These are phyloP conservation scores for Fereydounia khargensis DNA, from an alignment of 1,284 basidiomycete genomes.

Conservation along the genomic window DNA sequence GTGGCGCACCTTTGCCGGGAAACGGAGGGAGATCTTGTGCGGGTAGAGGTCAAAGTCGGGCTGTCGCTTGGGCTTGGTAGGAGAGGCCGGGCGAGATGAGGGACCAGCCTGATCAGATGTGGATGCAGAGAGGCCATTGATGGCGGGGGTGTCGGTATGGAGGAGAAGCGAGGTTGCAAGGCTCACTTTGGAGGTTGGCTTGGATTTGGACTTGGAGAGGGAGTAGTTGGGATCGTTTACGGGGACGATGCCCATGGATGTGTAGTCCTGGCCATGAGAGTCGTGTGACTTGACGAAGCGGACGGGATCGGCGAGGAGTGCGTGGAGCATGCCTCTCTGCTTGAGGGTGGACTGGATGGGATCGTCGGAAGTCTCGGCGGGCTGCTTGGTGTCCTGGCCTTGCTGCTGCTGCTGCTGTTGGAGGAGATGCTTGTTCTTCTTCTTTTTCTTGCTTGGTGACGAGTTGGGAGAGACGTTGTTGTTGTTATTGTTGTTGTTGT, in stretches of 20 bases:
- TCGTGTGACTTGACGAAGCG: constrained; percentile 27
- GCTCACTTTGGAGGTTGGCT: too few species aligned
- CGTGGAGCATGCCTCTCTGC: constrained; percentile 51
- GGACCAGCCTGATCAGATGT: neutral
- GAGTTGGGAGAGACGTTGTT: constrained; percentile 5
- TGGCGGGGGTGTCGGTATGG: constrained; percentile 18
- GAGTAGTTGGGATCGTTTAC: constrained; percentile 22
- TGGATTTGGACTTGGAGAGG: too few species aligned
- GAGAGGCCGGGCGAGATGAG: constrained; percentile 3
- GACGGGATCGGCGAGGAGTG: constrained; percentile 26
- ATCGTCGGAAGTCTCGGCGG: constrained; percentile 11
- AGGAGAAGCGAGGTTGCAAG: constrained; percentile 8
- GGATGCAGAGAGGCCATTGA: constrained; percentile 3
- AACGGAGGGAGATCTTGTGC: constrained; percentile 29
- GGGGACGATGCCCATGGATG: constrained; percentile 18
- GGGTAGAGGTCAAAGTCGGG: constrained; percentile 27
- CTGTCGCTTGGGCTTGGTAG: constrained; percentile 10
- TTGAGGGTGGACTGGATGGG: constrained; percentile 20
- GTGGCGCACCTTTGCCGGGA: constrained; percentile 25
- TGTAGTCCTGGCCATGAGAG: constrained; percentile 30
- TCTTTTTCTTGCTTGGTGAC: constrained; percentile 17
- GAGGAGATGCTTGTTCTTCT: too few species aligned
- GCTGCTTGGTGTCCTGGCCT: constrained; percentile 16
- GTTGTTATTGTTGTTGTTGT: constrained; percentile 3
- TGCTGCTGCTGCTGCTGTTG: too few species aligned